These are phyloP conservation scores for Epichloe gansuensis DNA, from an alignment of 2,329 filamentous ascomycete genomes.

Conservation along the genomic window DNA sequence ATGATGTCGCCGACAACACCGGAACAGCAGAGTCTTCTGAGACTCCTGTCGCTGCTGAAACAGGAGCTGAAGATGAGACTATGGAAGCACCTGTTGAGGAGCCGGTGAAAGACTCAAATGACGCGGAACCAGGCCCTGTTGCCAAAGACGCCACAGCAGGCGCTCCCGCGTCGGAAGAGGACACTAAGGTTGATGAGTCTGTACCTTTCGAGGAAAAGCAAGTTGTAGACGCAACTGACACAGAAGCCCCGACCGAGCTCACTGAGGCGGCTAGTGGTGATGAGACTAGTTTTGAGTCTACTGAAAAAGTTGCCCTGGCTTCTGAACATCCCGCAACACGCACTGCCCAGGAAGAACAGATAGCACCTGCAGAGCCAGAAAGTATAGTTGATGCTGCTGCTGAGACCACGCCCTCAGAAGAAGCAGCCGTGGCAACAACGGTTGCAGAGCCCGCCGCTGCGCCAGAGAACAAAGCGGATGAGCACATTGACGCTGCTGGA, in stretches of 20 bases:
- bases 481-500: background rate
- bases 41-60: background rate
- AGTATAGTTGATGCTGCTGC: background rate
- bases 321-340: background rate
- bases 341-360: background rate
- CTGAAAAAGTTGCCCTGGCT: slow-evolving; percentile 1
- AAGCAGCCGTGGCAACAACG: slow-evolving; percentile 1
- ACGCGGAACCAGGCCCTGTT: background rate
- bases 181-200: background rate
- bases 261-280: background rate
- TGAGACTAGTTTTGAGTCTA: background rate
- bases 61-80: background rate
- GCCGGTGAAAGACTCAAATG: background rate
- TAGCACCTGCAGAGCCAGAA: background rate
- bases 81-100: background rate
- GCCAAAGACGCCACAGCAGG: background rate
- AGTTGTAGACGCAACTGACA: background rate
- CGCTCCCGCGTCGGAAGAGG: background rate
- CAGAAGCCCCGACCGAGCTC: background rate
- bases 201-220: background rate
- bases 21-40: background rate
- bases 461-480: background rate
- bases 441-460: background rate
- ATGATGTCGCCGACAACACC: background rate
- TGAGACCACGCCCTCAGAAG: background rate